These are phyloP conservation scores for Clonostachys chloroleuca DNA, from an alignment of 2,329 filamentous ascomycete species.

Conservation along the genomic window DNA sequence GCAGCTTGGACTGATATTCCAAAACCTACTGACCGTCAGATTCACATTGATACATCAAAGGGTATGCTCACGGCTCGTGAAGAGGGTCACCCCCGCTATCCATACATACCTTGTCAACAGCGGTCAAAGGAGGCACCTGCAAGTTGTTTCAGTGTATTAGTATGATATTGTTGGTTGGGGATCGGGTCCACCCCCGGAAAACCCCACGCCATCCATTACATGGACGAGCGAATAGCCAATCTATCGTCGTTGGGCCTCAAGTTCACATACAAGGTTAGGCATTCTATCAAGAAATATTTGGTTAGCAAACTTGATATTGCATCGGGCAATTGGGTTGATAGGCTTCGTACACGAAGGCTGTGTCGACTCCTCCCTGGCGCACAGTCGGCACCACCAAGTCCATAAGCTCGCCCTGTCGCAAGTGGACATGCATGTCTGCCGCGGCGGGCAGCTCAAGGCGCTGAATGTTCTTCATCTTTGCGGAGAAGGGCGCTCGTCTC, in stretches of 20 bases:
- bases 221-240: too few relatives aligned
- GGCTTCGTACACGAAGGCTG: conserved; percentile 42
- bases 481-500: too few relatives aligned
- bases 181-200: too few relatives aligned
- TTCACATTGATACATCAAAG: too few relatives aligned
- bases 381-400: conserved; percentile 45
- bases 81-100: neutral
- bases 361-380: conserved; percentile 60
- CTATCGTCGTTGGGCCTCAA: conserved; percentile 11
- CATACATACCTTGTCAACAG: conserved; percentile 1
- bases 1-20: conserved; percentile 59
- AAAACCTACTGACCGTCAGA: conserved; percentile 34
- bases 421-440: conserved; percentile 68
- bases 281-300: conserved; percentile 19
- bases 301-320: neutral
- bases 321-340: neutral
- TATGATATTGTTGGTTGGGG: too few relatives aligned
- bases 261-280: conserved; percentile 53
- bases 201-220: too few relatives aligned
- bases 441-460: conserved; percentile 53
- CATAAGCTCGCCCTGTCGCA: conserved; percentile 65
- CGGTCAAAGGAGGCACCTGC: conserved; percentile 6
- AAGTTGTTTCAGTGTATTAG: too few relatives aligned
- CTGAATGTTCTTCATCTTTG: conserved; percentile 22
- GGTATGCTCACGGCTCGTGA: too few relatives aligned